These are phyloP conservation scores for Irpex rosettiformis DNA, from an alignment of 1,284 basidiomycete genomes.

Conservation along the genomic window DNA sequence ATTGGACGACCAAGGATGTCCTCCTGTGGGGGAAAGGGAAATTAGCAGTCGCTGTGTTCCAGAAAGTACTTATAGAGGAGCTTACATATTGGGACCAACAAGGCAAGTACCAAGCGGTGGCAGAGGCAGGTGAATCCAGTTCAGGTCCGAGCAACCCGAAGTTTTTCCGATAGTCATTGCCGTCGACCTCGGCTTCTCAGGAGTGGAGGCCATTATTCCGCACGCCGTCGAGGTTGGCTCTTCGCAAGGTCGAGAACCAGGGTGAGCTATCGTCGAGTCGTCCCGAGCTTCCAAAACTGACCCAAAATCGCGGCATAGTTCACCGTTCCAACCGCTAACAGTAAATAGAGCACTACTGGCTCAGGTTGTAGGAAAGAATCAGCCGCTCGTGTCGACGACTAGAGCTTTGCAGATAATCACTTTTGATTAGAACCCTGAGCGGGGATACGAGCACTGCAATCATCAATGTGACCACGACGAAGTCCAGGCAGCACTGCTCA, in stretches of 20 bases:
- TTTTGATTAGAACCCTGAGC: not conserved
- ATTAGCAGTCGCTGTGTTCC: not conserved
- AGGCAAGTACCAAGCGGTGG: not conserved
- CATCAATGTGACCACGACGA: not conserved
- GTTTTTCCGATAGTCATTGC: not conserved
- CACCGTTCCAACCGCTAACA: not conserved
- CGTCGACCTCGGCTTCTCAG: not conserved
- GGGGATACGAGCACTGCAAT: not conserved
- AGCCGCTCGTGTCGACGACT: not conserved
- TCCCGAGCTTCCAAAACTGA: not conserved
- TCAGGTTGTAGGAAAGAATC: not conserved
- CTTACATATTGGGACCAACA: not conserved
- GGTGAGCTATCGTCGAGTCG: not conserved
- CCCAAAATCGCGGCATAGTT: no score
- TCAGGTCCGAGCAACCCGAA: not conserved
- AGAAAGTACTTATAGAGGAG: not conserved
- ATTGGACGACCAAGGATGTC: not conserved
- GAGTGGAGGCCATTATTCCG: not conserved
- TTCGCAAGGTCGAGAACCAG: not conserved
- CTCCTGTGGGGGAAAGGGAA: not conserved
- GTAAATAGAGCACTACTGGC: no score
- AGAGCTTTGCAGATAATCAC: not conserved
- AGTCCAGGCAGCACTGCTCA: not conserved
- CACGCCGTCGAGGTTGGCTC: not conserved
- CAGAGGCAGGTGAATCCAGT: not conserved